A percentile compares a stretch with the other conserved stretches of the same genome.
Evolutionary conservation across 768 basidiomycete species (phyloP).

Genomic region (Mycena kentingensis): DNA sequence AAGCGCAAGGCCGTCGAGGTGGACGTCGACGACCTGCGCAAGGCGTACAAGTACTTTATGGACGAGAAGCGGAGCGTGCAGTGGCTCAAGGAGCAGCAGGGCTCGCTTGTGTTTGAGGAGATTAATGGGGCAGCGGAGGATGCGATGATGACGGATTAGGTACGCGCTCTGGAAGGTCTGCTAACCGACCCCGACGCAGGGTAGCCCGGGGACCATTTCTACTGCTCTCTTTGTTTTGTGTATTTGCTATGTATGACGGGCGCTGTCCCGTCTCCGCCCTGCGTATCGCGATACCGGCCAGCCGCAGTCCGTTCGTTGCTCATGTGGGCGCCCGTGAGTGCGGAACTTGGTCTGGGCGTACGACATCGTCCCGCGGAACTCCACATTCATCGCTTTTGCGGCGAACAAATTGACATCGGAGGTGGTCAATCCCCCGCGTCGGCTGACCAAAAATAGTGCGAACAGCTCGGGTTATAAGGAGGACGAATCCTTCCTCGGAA

Average conservation of each 20-base stretch:
- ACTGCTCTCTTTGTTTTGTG: background rate
- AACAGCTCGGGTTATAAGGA: too few species aligned
- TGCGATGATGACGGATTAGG: slow-evolving; percentile 38
- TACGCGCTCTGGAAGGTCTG: slow-evolving; percentile 28
- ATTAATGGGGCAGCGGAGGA: slow-evolving; percentile 39
- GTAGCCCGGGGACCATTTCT: background rate
- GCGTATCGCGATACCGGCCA: too few species aligned
- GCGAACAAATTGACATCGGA: too few species aligned
- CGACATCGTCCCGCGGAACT: too few species aligned
- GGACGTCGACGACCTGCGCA: slow-evolving; percentile 80
- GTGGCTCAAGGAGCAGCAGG: slow-evolving; percentile 87
- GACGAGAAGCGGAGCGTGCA: slow-evolving; percentile 92
- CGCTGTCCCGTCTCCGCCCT: too few species aligned
- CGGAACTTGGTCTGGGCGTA: too few species aligned
- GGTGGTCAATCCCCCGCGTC: too few species aligned
- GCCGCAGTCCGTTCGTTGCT: too few species aligned
- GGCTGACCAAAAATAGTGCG: too few species aligned
- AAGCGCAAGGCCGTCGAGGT: slow-evolving; percentile 82
- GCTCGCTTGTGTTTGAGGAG: slow-evolving; percentile 74
- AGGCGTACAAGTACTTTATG: slow-evolving; percentile 88
- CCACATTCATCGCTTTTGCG: too few species aligned
- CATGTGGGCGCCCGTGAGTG: too few species aligned
- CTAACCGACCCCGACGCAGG: background rate
- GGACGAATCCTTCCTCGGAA: too few species aligned
- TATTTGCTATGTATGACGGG: background rate